These are phyloP conservation scores for Aegilops umbellulata DNA, from an alignment of 176 grass and related monocot genomes.

Conservation along the genomic window DNA sequence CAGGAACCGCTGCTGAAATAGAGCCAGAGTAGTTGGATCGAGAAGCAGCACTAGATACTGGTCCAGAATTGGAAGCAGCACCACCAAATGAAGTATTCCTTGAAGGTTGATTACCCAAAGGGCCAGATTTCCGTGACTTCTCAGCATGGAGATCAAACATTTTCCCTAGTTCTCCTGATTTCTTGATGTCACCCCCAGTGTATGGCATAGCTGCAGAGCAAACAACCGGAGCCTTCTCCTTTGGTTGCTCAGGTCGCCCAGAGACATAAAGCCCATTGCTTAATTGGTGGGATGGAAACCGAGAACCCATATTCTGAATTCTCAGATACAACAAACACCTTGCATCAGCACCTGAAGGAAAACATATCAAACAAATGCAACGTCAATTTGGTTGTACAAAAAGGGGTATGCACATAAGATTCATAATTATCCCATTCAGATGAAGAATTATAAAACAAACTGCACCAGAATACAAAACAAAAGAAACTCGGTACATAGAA, in stretches of 20 bases:
- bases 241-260: slow-evolving; percentile 73
- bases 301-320: slow-evolving; percentile 63
- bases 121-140: slow-evolving; percentile 76
- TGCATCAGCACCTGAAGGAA: slow-evolving; percentile 37
- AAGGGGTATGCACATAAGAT: neutral
- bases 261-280: slow-evolving; percentile 96
- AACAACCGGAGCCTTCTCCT: slow-evolving; percentile 73
- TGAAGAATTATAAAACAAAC: neutral
- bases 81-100: slow-evolving; percentile 58
- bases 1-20: slow-evolving; percentile 57
- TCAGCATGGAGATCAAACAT: slow-evolving; percentile 67
- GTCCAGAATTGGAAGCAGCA: slow-evolving; percentile 61
- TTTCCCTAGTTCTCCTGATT: slow-evolving; percentile 81
- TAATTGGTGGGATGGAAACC: slow-evolving; percentile 91
- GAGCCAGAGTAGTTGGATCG: slow-evolving; percentile 66
- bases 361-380: slow-evolving; percentile 19
- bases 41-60: slow-evolving; percentile 42
- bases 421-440: neutral
- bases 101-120: slow-evolving; percentile 54
- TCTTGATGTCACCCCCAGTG: slow-evolving; percentile 86
- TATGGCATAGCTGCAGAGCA: slow-evolving; percentile 84
- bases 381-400: neutral
- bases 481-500: neutral
- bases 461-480: neutral
- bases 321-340: slow-evolving; percentile 16